Evolutionary conservation across 352 stramenopile species (phyloP), one percentile per base, ranked within the genome.

Genomic region (Globisporangium perplexum): DNA sequence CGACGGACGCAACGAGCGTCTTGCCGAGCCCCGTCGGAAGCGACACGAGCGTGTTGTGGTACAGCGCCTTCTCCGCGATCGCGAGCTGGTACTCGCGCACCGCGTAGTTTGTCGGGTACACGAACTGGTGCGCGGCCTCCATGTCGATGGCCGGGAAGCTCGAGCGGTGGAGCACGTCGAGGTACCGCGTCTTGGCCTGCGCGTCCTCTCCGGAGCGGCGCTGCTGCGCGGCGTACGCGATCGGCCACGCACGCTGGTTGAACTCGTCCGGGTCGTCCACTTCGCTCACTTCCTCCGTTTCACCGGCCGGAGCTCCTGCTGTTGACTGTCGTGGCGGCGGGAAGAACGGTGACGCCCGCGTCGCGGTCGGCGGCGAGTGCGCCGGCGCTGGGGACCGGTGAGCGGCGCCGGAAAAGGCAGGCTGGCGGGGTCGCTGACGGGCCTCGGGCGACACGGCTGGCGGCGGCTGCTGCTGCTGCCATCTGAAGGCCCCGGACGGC

Each of bases 21-120:
- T 99, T 99, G n/a, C 97, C 97, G 14, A 99, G 72, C 18, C 97
- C 97, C 4, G 97, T 99, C 0, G 97, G 97, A 4, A 99, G 71
- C n/a, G 87, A 96, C 36, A 99, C 97, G 17, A 99, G 80, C 35
- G 97, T 99, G 71, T 99, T 99, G 44, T 96, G 74, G 38, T 98
- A 95, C 38, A 99, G 66, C 1, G 93, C 87, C 31, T 93, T 89
- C 57, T 96, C 72, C 3, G 95, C 67, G 58, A 99, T 99, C 31
- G 87, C 78, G 14, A 97, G 62, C 71, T 99, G 97, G 68, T 99
- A 99, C 28, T 97, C 75, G 57, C 90, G 89, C 22, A 96, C 66
- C 17, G 85, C 72, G 68, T 97, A 97, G 55, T 96, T 96, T 20
- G 74, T 96, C 46, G 87, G 89, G 59, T 96, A 97, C 35, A 94